These are phyloP conservation scores for Triticum dicoccoides DNA, from an alignment of 176 grass and related monocot genomes.

Conservation along the genomic window DNA sequence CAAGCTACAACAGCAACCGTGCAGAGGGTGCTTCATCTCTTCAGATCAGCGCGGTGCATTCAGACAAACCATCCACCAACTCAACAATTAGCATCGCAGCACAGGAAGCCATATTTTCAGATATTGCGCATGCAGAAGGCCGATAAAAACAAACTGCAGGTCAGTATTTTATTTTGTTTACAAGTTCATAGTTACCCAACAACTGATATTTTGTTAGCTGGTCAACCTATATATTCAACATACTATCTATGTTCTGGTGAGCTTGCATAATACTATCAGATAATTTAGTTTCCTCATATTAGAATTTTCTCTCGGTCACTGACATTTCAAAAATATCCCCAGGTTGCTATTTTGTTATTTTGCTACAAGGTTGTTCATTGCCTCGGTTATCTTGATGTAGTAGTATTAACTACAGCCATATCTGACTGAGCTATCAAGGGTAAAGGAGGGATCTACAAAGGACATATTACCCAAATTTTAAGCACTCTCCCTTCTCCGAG, in stretches of 20 bases:
- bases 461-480: not conserved
- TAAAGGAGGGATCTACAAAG: not conserved
- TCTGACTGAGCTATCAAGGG: not conserved
- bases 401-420: not conserved
- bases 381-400: not conserved
- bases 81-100: not conserved
- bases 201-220: not conserved
- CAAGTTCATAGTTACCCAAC: not conserved
- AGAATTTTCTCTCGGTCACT: not conserved
- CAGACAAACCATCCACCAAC: not conserved
- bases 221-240: not conserved
- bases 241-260: not conserved
- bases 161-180: not conserved
- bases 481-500: not conserved
- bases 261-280: not conserved
- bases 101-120: slow-evolving; percentile 1
- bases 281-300: not conserved
- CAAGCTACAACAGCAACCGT: not conserved
- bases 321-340: not conserved
- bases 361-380: not conserved
- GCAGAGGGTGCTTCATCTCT: not conserved
- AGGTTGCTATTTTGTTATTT: not conserved
- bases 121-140: not conserved
- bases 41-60: not conserved
- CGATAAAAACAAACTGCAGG: not conserved